Evolutionary conservation across 2,329 filamentous ascomycete species (phyloP), one percentile per base, ranked within the genome.

Genomic region (Eurotiales sp.): DNA sequence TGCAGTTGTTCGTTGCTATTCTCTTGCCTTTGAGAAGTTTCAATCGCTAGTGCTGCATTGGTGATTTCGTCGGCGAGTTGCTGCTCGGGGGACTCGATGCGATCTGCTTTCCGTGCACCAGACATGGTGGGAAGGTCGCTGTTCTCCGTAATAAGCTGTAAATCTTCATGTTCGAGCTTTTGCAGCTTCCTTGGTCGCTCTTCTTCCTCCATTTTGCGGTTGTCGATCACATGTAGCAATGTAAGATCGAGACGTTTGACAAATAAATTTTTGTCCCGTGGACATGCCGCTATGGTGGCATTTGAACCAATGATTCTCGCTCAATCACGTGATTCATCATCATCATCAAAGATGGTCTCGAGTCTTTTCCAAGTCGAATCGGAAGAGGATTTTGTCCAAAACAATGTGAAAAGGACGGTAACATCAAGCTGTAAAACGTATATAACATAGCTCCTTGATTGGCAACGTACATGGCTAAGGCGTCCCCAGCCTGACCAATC

Each of bases 171-270:
- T 25, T 69, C 73, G 27, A 80, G 59, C 67, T 83, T 83, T 45
- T 75, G 68, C 52, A 81, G 68, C 61, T 83, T 83, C 2, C 71
- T 64, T 7, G 80, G 80, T 43, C 80, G 68, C n/a, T 37, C 79
- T 52, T 79, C 77, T 36, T 71, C 72, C 51, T 78, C 78, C 80
- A 82, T 83, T n/a, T 56, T 68, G 46, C 5, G 19, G 34, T 37
- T 8, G 34, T 37, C 21, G 34, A 37, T 37, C 17, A 37, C 4
- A 37, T 12, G 4, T 32, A 3, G n/a, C 17, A 15, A 21, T 37
- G 34, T 27, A 10, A 27, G 10, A 27, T 27, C 25, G 25, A 6
- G 10, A 27, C 5, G 10, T 6, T 27, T 27, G 5, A 27, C 10
- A 10, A 10, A 27, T 27, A 27, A 27, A 27, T 27, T 14, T 10